phyloP scores from a whole-genome alignment of 2,329 filamentous ascomycete species.

The Ascochyta rabiei region DNA sequence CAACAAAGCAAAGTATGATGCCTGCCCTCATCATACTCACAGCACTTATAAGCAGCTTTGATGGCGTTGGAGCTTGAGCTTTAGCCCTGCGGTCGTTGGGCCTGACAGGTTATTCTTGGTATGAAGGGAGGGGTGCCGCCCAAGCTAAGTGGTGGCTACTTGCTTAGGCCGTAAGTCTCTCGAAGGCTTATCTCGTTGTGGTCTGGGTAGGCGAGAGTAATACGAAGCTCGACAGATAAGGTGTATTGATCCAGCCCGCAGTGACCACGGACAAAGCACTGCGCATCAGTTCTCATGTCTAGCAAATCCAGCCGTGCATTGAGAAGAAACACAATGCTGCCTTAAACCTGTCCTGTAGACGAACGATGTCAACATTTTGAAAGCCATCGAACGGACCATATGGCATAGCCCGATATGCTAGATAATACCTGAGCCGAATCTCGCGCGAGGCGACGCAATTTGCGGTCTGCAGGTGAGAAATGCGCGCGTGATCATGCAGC shows the following conservation, averaged over 20 bases:
- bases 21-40: not conserved
- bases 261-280: not conserved
- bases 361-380: not conserved
- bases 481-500: constrained; percentile 4
- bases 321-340: not conserved
- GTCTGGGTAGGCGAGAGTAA: constrained; percentile 6
- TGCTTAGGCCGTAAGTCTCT: constrained; percentile 3
- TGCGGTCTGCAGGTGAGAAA: not conserved
- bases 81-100: not conserved
- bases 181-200: constrained; percentile 8
- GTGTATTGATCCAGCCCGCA: not conserved
- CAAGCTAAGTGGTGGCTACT: constrained; percentile 1
- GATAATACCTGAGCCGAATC: not conserved
- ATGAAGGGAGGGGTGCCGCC: not conserved
- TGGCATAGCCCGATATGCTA: not conserved
- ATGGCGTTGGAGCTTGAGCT: not conserved
- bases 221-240: constrained; percentile 3
- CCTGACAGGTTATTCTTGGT: constrained; percentile 3
- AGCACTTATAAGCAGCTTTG: not conserved
- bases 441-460: not conserved
- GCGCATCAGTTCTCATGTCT: not conserved
- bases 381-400: not conserved
- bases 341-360: not conserved
- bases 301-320: not conserved
- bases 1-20: not conserved